Base-by-base conservation (phyloP, 768 basidiomycete genomes). In the Tulasnella calospora region DNA sequence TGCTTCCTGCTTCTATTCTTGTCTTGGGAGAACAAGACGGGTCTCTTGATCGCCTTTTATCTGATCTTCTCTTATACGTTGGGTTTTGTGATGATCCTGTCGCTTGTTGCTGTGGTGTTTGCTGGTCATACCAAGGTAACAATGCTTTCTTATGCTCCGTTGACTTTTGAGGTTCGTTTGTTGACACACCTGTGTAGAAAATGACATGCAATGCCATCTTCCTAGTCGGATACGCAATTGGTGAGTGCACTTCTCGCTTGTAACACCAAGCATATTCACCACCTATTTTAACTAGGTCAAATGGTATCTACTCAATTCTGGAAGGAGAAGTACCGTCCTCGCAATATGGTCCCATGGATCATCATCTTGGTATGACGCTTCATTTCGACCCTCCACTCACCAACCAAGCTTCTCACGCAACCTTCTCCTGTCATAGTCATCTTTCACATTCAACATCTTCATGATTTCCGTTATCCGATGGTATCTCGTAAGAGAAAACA, bases 291-390 rank as follows among this genome's bases (percentile, higher is more conserved):
- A 17, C 2, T 67, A 67, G 61, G 79, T 33, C 79, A 79, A 41
- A 79, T 77, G 57, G 69, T 79, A 3, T 77, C 51, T 69, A 77
- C 75, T n/a, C 79, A 79, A 55, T 79, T 79, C 79, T 79, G 79
- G 79, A 79, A 79, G 38, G 30, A 36, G 23, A 61, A 79, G 70
- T 79, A 80, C 51, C 41, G 61, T 19, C 80, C 80, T 15, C 55
- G 79, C n/a, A 77, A 80, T 71, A 55, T 33, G n/a, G 79, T 80
- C 1, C 80, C 80, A 7, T 80, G 41, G 61, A 69, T n/a, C 17
- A 79, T 80, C 55, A 71, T 69, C 47, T 35, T 80, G 21, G 80
- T 73, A n/a, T 17, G 61, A 17, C 30, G 23, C 4, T 36, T 36
- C 8, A 44, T 35, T 67, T 33, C 35, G 61, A 67, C 17, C 13